phyloP scores from a whole-genome alignment of 768 basidiomycete genomes.

The Baorangia bicolor region DNA sequence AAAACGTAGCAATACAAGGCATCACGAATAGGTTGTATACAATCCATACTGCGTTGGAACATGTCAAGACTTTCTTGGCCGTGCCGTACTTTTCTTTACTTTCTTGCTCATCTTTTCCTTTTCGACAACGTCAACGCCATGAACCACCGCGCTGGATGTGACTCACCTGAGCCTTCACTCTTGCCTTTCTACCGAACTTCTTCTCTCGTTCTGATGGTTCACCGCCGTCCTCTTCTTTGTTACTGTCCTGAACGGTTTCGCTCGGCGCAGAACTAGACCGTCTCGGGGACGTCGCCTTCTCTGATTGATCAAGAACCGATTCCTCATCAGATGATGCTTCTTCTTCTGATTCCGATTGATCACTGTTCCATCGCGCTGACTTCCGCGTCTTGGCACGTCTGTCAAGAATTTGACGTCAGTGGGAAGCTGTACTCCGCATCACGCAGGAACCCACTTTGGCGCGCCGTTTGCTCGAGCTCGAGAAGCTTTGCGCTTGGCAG shows the following conservation, averaged over 20 bases:
- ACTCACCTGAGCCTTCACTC: slow-evolving; percentile 41
- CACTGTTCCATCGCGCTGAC: slow-evolving; percentile 31
- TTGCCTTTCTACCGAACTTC: slow-evolving; percentile 39
- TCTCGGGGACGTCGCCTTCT: slow-evolving; percentile 20
- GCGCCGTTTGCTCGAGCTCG: slow-evolving; percentile 29
- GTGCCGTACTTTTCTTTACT: slow-evolving; percentile 20
- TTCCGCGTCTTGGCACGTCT: slow-evolving; percentile 32
- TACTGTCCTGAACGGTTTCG: slow-evolving; percentile 30
- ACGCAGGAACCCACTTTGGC: slow-evolving; percentile 22
- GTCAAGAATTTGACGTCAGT: slow-evolving; percentile 6
- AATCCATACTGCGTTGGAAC: neutral
- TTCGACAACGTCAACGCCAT: slow-evolving; percentile 3
- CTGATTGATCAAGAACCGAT: slow-evolving; percentile 44
- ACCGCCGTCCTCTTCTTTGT: slow-evolving; percentile 30
- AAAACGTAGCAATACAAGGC: slow-evolving; percentile 16
- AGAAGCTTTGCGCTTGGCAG: slow-evolving; percentile 54
- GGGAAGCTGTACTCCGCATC: neutral
- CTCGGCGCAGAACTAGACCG: slow-evolving; percentile 40
- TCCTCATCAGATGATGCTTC: slow-evolving; percentile 20
- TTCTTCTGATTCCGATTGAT: slow-evolving; percentile 34
- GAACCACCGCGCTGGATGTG: neutral
- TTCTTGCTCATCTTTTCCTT: slow-evolving; percentile 35
- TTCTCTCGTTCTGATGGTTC: slow-evolving; percentile 33
- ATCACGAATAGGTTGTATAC: slow-evolving; percentile 10
- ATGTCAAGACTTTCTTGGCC: slow-evolving; percentile 28